Evolutionary conservation across 2,329 filamentous ascomycete species (phyloP), one percentile per base, ranked within the genome.

Genomic region (Aquanectria penicillioides): DNA sequence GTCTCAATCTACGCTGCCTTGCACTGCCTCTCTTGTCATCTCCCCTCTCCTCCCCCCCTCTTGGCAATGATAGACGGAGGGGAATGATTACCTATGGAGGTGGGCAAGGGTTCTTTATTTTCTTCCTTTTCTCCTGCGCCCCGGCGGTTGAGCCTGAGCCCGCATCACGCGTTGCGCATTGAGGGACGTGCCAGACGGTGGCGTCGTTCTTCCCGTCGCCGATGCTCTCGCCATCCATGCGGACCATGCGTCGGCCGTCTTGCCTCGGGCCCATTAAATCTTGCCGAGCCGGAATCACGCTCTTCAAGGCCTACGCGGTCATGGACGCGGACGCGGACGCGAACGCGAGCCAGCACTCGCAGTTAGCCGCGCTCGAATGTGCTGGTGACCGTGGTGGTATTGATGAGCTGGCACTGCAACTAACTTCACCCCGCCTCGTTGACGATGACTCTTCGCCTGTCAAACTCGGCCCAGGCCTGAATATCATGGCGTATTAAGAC

Each of bases 331-430:
- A n/a, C n/a, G n/a, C n/a, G n/a, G n/a, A 17, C 23, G 26, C 26
- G 20, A 33, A 15, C 34, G 34, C 17, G 23, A 17, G 10, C 34
- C 15, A 18, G 17, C 33, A 29, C 17, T 44, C 49, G 37, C 49
- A 29, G 47, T 26, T 6, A 18, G 33, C 41, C 20, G 23, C 33
- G 15, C 23, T 22, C 34, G 8, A n/a, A 23, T 22, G 37, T 26
- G 37, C 18, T 29, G 37, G 13, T 29, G 23, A 12, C 12, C 28
- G 34, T 47, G 40, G 53, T 57, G 36, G 48, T 37, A 41, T 38
- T 46, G 54, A 52, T 58, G 55, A 44, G 55, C 11, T 58, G 55
- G 55, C 55, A 58, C 28, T 58, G 47, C 48, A 31, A 23, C 36
- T 33, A 22, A 33, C 54, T 38, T 51, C 54, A 51, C 54, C 46